Base-by-base conservation (phyloP, 192 early-diverging fungal species). In the Geranomyces michiganensis region DNA sequence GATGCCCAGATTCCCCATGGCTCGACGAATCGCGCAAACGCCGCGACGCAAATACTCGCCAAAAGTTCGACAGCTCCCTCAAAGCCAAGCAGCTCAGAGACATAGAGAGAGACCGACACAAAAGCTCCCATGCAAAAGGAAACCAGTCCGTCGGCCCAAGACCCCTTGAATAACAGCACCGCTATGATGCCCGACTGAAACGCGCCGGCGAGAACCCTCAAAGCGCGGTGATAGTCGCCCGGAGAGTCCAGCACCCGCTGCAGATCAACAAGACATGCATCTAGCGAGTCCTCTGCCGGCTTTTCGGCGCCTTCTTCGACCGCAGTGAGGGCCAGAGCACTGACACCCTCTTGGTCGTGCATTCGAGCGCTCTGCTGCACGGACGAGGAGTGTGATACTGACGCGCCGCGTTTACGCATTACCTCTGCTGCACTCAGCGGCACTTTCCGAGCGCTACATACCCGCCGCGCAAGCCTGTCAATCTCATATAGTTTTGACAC, bases 151-250 rank as follows among this genome's bases (percentile, higher is more conserved):
- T 74, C 72, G 6, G 65, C 72, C 65, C 65, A 68, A 10, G 72
- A 68, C n/a, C 72, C 72, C 9, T 62, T 67, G 58, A 74, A 74
- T 12, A 74, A 48, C 44, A 74, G 48, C 15, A 74, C 58, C 1
- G 62, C 60, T 0, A 74, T 46, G n/a, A 67, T 36, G 3, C 22
- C 33, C 6, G 29, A 36, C 29, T 74, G 72, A 19, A 62, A 0
- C 10, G 72, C 65, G 19, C 58, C 56, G 14, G 72, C 72, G 15
- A 74, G 31, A 26, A 68, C 59, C 21, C 72, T 53, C 14, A 68
- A 30, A 9, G 31, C 33, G 22, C 44, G 32, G 33, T 56, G 49
- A 59, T 73, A 73, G 71, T 73, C 71, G 7, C 31, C 43, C 15
- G 62, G 64, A 10, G 71, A 64, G 13, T 17, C 15, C 32, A 70